Percentiles rank a stretch among this genome's conserved stretches.
Conservation (phyloP, 352 stramenopile species). For the Pythium myriotylum region DNA sequence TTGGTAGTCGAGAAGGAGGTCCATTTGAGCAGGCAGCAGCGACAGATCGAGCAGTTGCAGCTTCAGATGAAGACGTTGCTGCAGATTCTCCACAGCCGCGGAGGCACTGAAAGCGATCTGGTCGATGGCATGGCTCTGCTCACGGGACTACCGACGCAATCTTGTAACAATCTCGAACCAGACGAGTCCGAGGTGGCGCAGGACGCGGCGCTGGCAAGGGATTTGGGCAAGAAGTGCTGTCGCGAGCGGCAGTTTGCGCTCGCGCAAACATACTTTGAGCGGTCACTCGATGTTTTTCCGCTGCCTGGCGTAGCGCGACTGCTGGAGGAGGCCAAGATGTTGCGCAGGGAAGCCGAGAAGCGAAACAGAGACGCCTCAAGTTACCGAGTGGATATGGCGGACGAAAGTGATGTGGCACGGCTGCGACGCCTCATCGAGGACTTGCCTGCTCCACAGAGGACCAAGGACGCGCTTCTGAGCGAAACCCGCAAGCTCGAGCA, state of each 20-base stretch:
- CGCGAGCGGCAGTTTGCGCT: constrained; percentile 45
- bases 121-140: constrained; percentile 1
- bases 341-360: constrained; percentile 19
- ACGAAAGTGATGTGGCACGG: constrained; percentile 20
- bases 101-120: background rate
- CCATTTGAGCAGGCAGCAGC: constrained; percentile 19
- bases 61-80: constrained; percentile 59
- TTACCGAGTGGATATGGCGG: background rate
- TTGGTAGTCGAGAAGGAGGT: constrained; percentile 7
- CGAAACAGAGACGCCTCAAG: background rate
- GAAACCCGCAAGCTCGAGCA: constrained; percentile 52
- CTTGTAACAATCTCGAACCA: background rate
- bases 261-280: constrained; percentile 62
- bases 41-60: constrained; percentile 62
- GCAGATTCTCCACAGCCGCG: constrained; percentile 34
- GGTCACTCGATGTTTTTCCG: constrained; percentile 54
- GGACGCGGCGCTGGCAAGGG: constrained; percentile 60
- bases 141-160: background rate
- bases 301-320: constrained; percentile 58
- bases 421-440: constrained; percentile 28
- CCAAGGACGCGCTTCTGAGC: constrained; percentile 37
- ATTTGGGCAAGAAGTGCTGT: constrained; percentile 64
- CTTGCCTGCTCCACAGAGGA: constrained; percentile 29
- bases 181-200: constrained; percentile 39
- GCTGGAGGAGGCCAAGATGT: constrained; percentile 34